phyloP scores from a whole-genome alignment of 2,329 filamentous ascomycete species.

The Beauveria rudraprayagi region DNA sequence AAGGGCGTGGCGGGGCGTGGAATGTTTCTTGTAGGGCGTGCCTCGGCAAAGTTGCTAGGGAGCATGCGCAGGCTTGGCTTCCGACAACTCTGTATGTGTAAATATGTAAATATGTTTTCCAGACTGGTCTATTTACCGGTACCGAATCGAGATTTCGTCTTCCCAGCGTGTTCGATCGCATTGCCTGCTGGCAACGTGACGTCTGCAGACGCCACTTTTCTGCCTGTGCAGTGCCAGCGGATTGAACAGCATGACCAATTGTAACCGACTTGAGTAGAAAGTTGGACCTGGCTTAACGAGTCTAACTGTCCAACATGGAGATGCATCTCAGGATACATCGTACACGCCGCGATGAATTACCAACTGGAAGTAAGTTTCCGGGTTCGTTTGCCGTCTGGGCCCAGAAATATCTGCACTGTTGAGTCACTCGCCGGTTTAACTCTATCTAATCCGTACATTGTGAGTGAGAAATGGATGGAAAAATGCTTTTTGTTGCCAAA shows the following conservation, averaged over 20 bases:
- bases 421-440: constrained; percentile 3
- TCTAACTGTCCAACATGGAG: neutral
- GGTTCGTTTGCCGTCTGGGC: neutral
- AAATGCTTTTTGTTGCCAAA: too few relatives aligned
- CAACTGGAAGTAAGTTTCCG: neutral
- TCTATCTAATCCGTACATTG: too few relatives aligned
- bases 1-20: constrained; percentile 2
- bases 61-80: too few relatives aligned
- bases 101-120: neutral
- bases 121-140: neutral
- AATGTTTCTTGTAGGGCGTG: neutral
- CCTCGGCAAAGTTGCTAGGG: too few relatives aligned
- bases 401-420: neutral
- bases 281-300: too few relatives aligned
- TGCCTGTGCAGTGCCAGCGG: neutral
- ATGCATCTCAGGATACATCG: neutral
- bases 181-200: neutral
- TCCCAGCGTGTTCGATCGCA: neutral
- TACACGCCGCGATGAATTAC: neutral
- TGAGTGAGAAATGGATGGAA: neutral
- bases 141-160: neutral
- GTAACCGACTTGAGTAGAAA: too few relatives aligned
- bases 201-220: neutral
- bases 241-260: neutral
- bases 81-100: too few relatives aligned